These are phyloP conservation scores for Ascocoryne sarcoides DNA, from an alignment of 2,329 filamentous ascomycete genomes.

Conservation along the genomic window DNA sequence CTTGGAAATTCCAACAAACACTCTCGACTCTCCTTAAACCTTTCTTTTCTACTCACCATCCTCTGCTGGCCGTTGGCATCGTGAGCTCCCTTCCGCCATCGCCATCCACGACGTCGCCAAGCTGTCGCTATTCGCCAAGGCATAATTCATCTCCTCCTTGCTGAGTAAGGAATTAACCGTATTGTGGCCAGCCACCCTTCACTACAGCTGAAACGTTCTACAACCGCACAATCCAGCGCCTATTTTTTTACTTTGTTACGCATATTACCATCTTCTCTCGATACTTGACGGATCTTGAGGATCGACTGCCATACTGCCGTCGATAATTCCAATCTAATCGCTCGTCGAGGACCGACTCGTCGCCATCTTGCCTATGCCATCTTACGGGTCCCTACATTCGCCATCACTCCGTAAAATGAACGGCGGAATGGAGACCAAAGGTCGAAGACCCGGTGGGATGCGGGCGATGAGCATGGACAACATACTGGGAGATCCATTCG, in stretches of 20 bases:
- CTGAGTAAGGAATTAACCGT: conserved; percentile 4
- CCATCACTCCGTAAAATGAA: conserved; percentile 78
- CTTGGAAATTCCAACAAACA: conserved; percentile 4
- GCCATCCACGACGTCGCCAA: background rate
- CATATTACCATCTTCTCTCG: background rate
- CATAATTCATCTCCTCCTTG: too few species aligned
- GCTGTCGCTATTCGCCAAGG: too few species aligned
- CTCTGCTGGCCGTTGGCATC: conserved; percentile 5
- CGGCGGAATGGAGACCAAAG: conserved; percentile 48
- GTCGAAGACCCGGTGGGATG: conserved; percentile 42
- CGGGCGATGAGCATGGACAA: conserved; percentile 68
- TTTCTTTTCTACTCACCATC: conserved; percentile 14
- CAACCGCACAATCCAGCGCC: conserved; percentile 10
- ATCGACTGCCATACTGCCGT: conserved; percentile 14
- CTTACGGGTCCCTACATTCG: conserved; percentile 63
- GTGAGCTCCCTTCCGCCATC: conserved; percentile 4
- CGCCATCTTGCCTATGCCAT: conserved; percentile 46
- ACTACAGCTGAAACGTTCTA: conserved; percentile 16
- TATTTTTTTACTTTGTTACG: conserved; percentile 6
- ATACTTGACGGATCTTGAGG: conserved; percentile 15
- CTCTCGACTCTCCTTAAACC: conserved; percentile 1
- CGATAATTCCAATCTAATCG: conserved; percentile 13
- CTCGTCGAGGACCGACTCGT: conserved; percentile 8
- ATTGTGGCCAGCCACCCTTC: conserved; percentile 8
- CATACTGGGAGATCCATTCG: conserved; percentile 93